Evolutionary conservation across 495 filamentous ascomycete species (phyloP), one percentile per base, ranked within the genome.

Genomic region (Xylaria acuta): DNA sequence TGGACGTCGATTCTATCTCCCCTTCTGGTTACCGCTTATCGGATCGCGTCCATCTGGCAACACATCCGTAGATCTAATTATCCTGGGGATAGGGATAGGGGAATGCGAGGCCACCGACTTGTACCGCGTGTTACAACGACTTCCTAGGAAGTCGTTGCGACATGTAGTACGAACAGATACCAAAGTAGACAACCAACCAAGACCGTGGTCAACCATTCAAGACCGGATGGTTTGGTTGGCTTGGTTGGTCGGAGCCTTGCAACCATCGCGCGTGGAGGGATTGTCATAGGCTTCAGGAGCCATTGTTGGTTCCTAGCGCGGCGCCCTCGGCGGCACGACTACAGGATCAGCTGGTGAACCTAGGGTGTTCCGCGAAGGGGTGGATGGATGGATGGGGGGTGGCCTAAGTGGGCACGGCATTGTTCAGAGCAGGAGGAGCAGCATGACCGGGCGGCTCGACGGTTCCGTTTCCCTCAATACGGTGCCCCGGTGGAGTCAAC

Each of bases 1-100:
- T 64, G 6, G 25, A 34, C 62, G 62, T 47, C 11, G 11, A 64
- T 34, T 64, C 8, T 3, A 34, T 32, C 25, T 47, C 40, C 0
- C 14, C 14, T 64, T 14, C 62, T 40, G 18, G 41, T 64, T 64
- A 49, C 27, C 18, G 30, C 41, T 47, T 64, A 47, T 64, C 25
- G 62, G 41, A 64, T 64, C 62, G 16, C 41, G 62, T 49, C 40
- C 16, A 47, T 64, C 38, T 12, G n/a, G 62, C 27, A 64, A 45
- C 30, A 32, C 14, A 47, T 2, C 38, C 62, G 25, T 45, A 45
- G 40, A 64, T 47, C 62, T 64, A 9, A 36, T 59, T 38, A 38
- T 38, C 56, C 30, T 34, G 6, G 32, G 54, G 32, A 22, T 60
- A 12, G 32, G 16, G 58, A 60, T 38, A 60, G 58, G 18, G 58